A percentile compares a stretch with the other conserved stretches of the same genome.
Evolutionary conservation across 352 stramenopile genomes (phyloP).

Genomic region (Lagenidium giganteum): DNA sequence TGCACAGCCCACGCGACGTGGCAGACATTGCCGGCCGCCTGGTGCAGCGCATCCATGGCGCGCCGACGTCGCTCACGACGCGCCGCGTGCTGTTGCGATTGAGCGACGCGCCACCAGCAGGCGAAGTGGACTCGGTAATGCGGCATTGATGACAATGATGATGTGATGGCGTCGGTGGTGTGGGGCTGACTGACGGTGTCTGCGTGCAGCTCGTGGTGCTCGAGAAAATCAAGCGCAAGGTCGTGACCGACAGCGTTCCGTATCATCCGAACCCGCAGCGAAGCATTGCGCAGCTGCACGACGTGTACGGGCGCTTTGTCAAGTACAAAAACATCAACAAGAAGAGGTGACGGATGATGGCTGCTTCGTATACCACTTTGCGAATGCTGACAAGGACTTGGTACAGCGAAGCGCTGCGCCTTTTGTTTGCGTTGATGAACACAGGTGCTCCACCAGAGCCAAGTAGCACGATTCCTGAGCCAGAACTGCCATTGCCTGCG

Average conservation of each 20-base stretch:
- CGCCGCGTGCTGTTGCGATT: conserved; percentile 52
- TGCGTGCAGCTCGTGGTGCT: conserved; percentile 55
- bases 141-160: neutral
- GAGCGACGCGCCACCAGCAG: conserved; percentile 27
- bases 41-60: conserved; percentile 33
- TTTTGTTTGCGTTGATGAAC: conserved; percentile 70
- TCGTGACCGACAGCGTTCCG: conserved; percentile 24
- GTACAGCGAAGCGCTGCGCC: conserved; percentile 52
- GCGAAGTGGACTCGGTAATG: conserved; percentile 30
- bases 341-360: conserved; percentile 38
- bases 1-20: conserved; percentile 12
- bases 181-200: neutral
- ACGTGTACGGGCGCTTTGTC: conserved; percentile 75
- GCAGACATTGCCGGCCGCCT: conserved; percentile 14
- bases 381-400: neutral
- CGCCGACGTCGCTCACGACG: conserved; percentile 48
- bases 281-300: conserved; percentile 52
- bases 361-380: neutral
- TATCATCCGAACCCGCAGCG: conserved; percentile 41
- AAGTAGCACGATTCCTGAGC: too few relatives aligned
- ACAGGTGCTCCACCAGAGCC: conserved; percentile 20
- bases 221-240: conserved; percentile 77
- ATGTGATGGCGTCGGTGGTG: neutral
- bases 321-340: conserved; percentile 71
- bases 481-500: too few relatives aligned